phyloP scores from a whole-genome alignment of 768 basidiomycete species.

The Fibroporia radiculosa region DNA sequence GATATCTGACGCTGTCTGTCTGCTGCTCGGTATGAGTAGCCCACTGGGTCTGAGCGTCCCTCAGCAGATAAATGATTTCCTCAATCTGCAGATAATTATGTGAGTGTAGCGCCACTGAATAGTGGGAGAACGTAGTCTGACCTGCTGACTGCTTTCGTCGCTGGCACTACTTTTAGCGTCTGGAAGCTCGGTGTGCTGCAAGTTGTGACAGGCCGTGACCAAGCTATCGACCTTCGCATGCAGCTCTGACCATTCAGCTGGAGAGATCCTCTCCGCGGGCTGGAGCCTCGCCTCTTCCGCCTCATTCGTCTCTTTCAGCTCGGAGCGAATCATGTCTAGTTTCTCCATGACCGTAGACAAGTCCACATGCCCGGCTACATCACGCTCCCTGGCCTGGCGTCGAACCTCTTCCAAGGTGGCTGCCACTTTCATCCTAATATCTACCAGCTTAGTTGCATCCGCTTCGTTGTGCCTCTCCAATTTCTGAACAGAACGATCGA shows the following conservation, averaged over 20 bases:
- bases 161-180: not conserved
- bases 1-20: conserved; percentile 66
- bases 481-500: conserved; percentile 11
- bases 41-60: conserved; percentile 40
- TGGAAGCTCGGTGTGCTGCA: conserved; percentile 2
- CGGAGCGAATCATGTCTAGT: conserved; percentile 32
- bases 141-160: not conserved
- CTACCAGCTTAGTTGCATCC: conserved; percentile 9
- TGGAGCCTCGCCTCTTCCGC: not conserved
- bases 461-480: conserved; percentile 8
- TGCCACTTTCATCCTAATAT: conserved; percentile 19
- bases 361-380: not conserved
- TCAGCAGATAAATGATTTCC: conserved; percentile 41
- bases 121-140: too few relatives aligned
- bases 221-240: conserved; percentile 32
- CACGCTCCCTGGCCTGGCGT: not conserved
- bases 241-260: conserved; percentile 22
- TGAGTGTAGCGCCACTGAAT: too few relatives aligned
- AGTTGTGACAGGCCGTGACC: conserved; percentile 14
- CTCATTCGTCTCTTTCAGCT: conserved; percentile 26
- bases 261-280: not conserved
- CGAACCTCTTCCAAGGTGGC: conserved; percentile 14
- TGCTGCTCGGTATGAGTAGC: conserved; percentile 53
- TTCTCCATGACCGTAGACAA: conserved; percentile 21
- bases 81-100: too few relatives aligned